Base-by-base conservation (phyloP, 345 rosid species). In the Firmiana major region DNA sequence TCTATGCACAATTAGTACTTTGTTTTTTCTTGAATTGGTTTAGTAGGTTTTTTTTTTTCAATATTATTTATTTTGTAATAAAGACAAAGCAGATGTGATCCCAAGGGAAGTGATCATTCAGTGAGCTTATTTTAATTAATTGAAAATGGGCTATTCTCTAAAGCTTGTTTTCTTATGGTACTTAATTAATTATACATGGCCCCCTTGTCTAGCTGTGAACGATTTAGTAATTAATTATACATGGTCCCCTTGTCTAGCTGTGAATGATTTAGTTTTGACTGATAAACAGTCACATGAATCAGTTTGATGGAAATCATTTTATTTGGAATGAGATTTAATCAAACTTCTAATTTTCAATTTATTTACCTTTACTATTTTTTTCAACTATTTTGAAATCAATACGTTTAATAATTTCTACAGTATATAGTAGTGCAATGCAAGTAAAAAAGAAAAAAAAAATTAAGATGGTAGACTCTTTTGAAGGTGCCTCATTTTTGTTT, bases 31-130 rank as follows among this genome's bases (percentile, higher is more conserved):
- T 66, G 2, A 9, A 1, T 42, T 43, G 26, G 17, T 73, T 75
- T 75, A 12, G 58, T 36, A 19, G 19, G 34, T 42, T 5, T 62
- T 53, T 26, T 43, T 65, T 74, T 9, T 60, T 45, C 1, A 17
- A 13, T 16, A 0, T 21, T 22, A 7, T 15, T 63, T 17, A 7
- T 64, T 65, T 19, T 17, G 53, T 21, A 19, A 40, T 43, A 67
- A 67, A n/a, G 31, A 9, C 17, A 28, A 26, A 11, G 24, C 38
- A 34, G 74, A 49, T 70, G 74, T 24, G 74, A 70, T 46, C 59
- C 40, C 58, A 6, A 13, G 42, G 74, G 59, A 71, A 48, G 38
- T 71, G 73, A 71, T 48, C 74, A 71, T 71, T 71, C 49, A 49
- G 4, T 22, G 36, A 69, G 36, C 10, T 69, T 21, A 40, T 67